phyloP scores from a whole-genome alignment of 768 basidiomycete genomes.

The Suillus hirtellus region DNA sequence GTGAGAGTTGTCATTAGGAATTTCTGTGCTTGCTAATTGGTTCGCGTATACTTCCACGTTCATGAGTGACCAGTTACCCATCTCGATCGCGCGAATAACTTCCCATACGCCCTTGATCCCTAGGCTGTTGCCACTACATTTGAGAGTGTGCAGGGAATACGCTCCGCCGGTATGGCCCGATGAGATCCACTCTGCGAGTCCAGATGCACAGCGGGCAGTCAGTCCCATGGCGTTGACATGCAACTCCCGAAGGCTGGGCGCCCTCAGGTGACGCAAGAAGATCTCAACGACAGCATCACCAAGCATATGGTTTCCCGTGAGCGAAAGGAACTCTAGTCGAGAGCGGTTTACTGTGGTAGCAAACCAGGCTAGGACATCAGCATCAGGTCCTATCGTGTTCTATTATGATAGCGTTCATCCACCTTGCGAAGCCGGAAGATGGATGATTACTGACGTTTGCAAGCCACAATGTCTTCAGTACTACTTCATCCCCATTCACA shows the following conservation, averaged over 20 bases:
- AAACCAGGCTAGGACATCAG: constrained; percentile 39
- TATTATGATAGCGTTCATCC: constrained; percentile 31
- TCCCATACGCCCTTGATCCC: constrained; percentile 46
- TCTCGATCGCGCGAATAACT: constrained; percentile 49
- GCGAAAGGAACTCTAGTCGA: constrained; percentile 46
- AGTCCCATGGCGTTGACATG: constrained; percentile 52
- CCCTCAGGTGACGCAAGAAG: constrained; percentile 51
- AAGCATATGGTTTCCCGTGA: constrained; percentile 50
- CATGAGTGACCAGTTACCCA: constrained; percentile 49
- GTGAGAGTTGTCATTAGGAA: constrained; percentile 13
- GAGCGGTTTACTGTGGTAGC: constrained; percentile 56
- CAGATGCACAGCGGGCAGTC: constrained; percentile 43
- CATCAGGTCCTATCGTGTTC: constrained; percentile 44
- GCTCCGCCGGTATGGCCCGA: constrained; percentile 15
- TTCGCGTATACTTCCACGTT: constrained; percentile 54
- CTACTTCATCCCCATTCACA: constrained; percentile 43
- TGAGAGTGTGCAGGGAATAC: constrained; percentile 50
- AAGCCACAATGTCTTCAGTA: constrained; percentile 48
- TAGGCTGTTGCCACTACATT: constrained; percentile 59
- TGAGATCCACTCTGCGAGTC: constrained; percentile 51
- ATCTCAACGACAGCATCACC: constrained; percentile 48
- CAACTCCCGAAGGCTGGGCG: constrained; percentile 50
- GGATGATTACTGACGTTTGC: constrained; percentile 48
- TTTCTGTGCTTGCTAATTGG: constrained; percentile 25
- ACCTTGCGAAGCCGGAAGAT: neutral